Percentiles rank a stretch among this genome's conserved stretches.
Conservation (phyloP, 2,329 filamentous ascomycete species). For the Pseudocercospora musae region DNA sequence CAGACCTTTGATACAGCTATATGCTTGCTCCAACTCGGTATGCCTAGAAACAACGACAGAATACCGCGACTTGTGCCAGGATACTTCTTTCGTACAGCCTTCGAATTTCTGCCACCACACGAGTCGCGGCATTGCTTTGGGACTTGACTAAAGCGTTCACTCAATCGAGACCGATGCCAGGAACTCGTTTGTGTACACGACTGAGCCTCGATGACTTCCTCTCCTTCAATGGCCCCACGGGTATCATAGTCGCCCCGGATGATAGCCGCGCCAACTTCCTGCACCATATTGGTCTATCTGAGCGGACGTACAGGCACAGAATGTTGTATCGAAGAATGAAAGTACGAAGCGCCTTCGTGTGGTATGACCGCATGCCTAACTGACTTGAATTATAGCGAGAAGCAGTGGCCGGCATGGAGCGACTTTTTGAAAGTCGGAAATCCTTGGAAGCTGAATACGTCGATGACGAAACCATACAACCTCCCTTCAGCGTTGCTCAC, state of each 20-base stretch:
- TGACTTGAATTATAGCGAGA: slow-evolving; percentile 10
- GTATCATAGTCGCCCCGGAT: slow-evolving; percentile 16
- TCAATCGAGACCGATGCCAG: slow-evolving; percentile 1
- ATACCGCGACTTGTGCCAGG: neutral
- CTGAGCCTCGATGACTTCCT: slow-evolving; percentile 14
- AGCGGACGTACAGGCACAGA: slow-evolving; percentile 17
- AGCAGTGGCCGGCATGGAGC: slow-evolving; percentile 21
- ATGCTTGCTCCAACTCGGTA: neutral
- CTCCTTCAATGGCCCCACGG: slow-evolving; percentile 6
- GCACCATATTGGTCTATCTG: slow-evolving; percentile 21
- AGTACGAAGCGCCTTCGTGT: neutral
- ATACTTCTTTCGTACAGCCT: neutral
- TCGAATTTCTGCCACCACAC: neutral
- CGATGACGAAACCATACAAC: slow-evolving; percentile 13
- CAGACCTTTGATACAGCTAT: neutral
- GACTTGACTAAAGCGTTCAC: neutral
- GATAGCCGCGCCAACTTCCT: slow-evolving; percentile 21
- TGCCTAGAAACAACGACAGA: neutral
- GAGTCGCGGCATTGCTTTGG: neutral
- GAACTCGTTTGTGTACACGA: slow-evolving; percentile 7
- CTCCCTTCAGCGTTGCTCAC: slow-evolving; percentile 19
- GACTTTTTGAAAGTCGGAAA: slow-evolving; percentile 17
- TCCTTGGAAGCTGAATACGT: slow-evolving; percentile 16
- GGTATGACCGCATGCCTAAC: neutral
- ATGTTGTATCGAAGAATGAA: slow-evolving; percentile 22